Conservation (phyloP, 495 filamentous ascomycete species). For the Hapsidospora chrysogenum region DNA sequence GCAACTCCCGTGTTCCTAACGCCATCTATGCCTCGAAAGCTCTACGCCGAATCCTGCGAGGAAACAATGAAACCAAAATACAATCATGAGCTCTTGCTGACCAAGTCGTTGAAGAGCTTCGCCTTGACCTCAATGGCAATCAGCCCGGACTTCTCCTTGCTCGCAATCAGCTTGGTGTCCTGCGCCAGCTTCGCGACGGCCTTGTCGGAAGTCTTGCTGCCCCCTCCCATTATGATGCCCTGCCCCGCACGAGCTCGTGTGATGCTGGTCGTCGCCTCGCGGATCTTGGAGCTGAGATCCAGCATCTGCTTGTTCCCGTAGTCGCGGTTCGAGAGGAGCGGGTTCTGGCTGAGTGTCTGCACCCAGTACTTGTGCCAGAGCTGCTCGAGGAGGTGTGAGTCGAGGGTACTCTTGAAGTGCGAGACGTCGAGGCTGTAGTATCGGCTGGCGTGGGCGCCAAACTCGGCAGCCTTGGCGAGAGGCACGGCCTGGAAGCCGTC, state of each 20-base stretch:
- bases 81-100: conserved; percentile 9
- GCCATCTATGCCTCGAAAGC: background rate
- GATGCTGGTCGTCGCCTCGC: conserved; percentile 37
- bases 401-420: conserved; percentile 84
- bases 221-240: conserved; percentile 3
- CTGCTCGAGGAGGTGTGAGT: conserved; percentile 65
- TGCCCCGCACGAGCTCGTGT: conserved; percentile 14
- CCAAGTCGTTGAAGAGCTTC: conserved; percentile 60
- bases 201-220: conserved; percentile 25
- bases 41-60: too few relatives aligned
- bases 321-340: conserved; percentile 83
- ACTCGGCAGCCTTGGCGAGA: conserved; percentile 83
- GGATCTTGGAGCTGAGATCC: conserved; percentile 69
- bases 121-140: conserved; percentile 72
- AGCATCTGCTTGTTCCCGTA: conserved; percentile 84
- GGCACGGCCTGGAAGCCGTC: conserved; percentile 65
- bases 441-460: conserved; percentile 74
- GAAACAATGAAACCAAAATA: too few relatives aligned
- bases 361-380: conserved; percentile 99
- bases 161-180: conserved; percentile 64
- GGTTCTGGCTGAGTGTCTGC: conserved; percentile 87
- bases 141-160: conserved; percentile 73
- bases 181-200: conserved; percentile 66
- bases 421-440: conserved; percentile 88
- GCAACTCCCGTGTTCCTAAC: background rate